Conservation (phyloP, 1,139 yeast species). For the Suhomyces panamericanus region DNA sequence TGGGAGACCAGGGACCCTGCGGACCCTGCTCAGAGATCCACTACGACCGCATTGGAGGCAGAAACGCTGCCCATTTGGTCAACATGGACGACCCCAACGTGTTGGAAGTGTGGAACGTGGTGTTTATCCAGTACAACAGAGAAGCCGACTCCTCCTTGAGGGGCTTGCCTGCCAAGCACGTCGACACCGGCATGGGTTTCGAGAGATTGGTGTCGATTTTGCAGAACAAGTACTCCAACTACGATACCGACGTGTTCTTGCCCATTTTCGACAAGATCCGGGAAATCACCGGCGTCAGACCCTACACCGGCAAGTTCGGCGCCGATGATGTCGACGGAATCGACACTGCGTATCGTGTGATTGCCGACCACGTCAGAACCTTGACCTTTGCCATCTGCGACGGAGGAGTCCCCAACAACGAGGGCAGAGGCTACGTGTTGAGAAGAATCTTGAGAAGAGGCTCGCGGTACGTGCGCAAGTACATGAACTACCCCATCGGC, state of each 20-base stretch:
- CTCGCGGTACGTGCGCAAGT: conserved; percentile 93
- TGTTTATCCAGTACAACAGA: conserved; percentile 93
- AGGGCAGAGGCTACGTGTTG: conserved; percentile 97
- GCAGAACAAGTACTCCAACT: conserved; percentile 87
- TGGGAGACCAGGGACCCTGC: conserved; percentile 99
- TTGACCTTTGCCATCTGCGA: conserved; percentile 94
- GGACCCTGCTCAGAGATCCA: conserved; percentile 99
- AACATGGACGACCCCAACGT: conserved; percentile 98
- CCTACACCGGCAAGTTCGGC: conserved; percentile 90
- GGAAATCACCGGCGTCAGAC: conserved; percentile 90
- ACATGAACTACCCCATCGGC: conserved; percentile 94
- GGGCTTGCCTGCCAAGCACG: conserved; percentile 87
- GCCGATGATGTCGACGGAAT: conserved; percentile 89
- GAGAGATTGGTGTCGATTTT: conserved; percentile 94
- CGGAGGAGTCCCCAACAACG: conserved; percentile 99
- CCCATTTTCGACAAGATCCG: conserved; percentile 84
- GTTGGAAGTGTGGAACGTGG: conserved; percentile 96
- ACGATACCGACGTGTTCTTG: conserved; percentile 94
- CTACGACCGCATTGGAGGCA: conserved; percentile 96
- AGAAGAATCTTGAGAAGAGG: conserved; percentile 98
- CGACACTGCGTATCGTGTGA: conserved; percentile 96
- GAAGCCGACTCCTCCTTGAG: conserved; percentile 83
- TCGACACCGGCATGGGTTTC: conserved; percentile 98
- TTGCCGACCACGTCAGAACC: conserved; percentile 98
- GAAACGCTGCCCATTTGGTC: conserved; percentile 88